A percentile compares a stretch with the other conserved stretches of the same genome.
Conservation (phyloP, 805 yeast genomes). For the Yarrowia sp. region DNA sequence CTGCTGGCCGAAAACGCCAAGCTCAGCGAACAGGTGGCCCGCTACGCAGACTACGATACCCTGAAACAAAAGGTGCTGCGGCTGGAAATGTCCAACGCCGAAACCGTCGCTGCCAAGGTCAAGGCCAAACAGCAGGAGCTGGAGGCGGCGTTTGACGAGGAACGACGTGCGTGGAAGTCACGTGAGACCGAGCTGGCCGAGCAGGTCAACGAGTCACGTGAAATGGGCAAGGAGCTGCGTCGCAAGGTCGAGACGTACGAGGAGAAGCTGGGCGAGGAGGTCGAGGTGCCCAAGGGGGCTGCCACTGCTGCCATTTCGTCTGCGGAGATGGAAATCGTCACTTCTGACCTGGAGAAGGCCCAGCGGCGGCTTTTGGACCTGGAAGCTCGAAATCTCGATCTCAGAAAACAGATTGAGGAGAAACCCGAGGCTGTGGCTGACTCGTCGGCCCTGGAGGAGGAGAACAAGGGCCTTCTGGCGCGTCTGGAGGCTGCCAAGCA, state of each 20-base stretch:
- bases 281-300: constrained; percentile 8
- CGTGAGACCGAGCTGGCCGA: constrained; percentile 61
- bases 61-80: constrained; percentile 67
- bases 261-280: constrained; percentile 52
- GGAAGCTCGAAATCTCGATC: constrained; percentile 77
- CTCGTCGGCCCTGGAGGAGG: constrained; percentile 52
- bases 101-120: constrained; percentile 60
- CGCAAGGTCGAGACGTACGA: constrained; percentile 70
- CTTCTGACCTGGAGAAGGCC: constrained; percentile 75
- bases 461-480: constrained; percentile 68
- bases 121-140: constrained; percentile 78
- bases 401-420: constrained; percentile 69
- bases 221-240: constrained; percentile 67
- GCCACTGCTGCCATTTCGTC: constrained; percentile 38
- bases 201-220: constrained; percentile 60
- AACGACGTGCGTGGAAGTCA: constrained; percentile 69
- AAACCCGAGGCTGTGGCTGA: constrained; percentile 41
- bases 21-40: constrained; percentile 61
- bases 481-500: constrained; percentile 59
- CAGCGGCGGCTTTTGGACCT: constrained; percentile 72
- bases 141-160: constrained; percentile 72
- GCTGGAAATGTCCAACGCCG: constrained; percentile 67
- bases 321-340: constrained; percentile 65
- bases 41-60: constrained; percentile 79
- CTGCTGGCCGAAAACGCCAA: constrained; percentile 59